Base-by-base conservation (phyloP, 108 stramenopile genomes). In the Hondaea fermentalgiana region DNA sequence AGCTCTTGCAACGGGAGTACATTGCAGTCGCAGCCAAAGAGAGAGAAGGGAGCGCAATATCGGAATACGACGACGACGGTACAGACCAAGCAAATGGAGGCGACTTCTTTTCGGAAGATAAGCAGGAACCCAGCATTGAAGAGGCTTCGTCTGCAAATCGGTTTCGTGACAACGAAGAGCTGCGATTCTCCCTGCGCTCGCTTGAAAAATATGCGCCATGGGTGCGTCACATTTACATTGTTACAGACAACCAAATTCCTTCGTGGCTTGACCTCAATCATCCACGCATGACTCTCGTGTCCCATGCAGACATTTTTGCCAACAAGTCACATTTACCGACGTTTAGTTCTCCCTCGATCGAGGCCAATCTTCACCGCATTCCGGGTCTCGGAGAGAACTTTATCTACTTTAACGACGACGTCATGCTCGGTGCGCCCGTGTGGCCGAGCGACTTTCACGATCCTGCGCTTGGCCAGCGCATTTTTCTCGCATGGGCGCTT, bases 381-480 rank as follows among this genome's bases (percentile, higher is more conserved):
- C 91, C 90, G 2, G 89, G 88, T 4, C 87, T 94, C 42, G 88
- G 89, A 49, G 5, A 58, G 5, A 42, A 87, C 16, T 94, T 94
- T 87, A 57, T 94, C 55, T 94, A 94, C 89, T 93, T 94, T 88
- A 94, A 94, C 89, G 93, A 94, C 58, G 93, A 94, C 89, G 93
- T 94, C 5, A 57, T 94, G 72, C 88, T 94, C 0, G 93, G 91
- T 2, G 90, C 90, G 14, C 60, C 71, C 14, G 55, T 59, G 47
- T 89, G 88, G 72, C 93, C 93, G 23, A 72, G 60, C 57, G 93
- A 94, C 72, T 94, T 94, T 89, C 29, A 43, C 43, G 14, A 44
- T 4, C 53, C 60, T 28, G 8, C 21, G 14, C 25, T 72, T 1
- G 88, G 87, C 45, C 90, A 89, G 3, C 69, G 60, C 14, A 72